phyloP scores from a whole-genome alignment of 208 protist species.

The Leishmania mexicana region DNA sequence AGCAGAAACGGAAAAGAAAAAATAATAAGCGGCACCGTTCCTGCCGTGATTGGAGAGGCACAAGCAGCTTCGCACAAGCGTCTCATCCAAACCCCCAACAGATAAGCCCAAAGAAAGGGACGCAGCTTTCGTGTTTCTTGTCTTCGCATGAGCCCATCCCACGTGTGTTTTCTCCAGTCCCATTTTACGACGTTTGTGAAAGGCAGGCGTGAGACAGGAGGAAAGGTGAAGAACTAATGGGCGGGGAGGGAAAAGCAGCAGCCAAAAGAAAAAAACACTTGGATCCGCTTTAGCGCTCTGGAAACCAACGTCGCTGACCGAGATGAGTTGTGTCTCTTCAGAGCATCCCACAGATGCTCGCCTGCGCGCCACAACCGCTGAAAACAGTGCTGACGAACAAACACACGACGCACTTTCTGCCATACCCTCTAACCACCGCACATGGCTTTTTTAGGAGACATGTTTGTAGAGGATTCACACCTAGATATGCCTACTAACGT shows the following conservation, averaged over 20 bases:
- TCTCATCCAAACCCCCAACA: no score
- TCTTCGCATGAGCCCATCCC: no score
- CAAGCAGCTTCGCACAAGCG: no score
- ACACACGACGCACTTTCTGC: neutral
- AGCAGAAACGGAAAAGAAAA: no score
- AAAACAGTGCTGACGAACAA: neutral
- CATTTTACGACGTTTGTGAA: no score
- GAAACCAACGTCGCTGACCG: neutral
- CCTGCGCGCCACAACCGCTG: neutral
- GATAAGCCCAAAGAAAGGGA: no score
- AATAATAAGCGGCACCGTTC: no score
- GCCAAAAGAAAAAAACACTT: neutral
- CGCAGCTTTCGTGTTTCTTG: no score
- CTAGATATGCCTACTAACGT: neutral
- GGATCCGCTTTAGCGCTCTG: neutral
- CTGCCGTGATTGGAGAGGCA: no score
- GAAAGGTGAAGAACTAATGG: neutral
- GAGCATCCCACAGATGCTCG: neutral
- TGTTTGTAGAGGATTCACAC: neutral
- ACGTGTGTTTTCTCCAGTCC: no score
- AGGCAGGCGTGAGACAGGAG: neutral
- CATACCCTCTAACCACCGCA: neutral
- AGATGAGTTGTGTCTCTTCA: neutral
- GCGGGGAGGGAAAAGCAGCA: neutral
- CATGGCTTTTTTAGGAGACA: neutral